Evolutionary conservation across 2,329 filamentous ascomycete species (phyloP), one percentile per base, ranked within the genome.

Genomic region (Diaporthe ilicicola): DNA sequence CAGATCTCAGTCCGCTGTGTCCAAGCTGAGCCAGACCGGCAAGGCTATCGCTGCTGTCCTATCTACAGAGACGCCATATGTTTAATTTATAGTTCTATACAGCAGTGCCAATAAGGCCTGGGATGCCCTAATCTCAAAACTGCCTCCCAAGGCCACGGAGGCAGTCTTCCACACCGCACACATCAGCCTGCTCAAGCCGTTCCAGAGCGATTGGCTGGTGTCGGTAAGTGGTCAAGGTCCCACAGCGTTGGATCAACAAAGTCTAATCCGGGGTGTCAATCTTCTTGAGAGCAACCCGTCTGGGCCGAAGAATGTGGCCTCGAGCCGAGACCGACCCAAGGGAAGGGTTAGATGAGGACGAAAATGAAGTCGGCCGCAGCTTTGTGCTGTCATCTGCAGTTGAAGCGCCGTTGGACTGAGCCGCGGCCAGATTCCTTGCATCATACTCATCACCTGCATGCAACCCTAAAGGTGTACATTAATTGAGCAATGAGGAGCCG

Each of bases 401-500:
- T 46, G 39, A 19, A 24, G 56, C 56, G 34, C 56, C 39, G 37
- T 61, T 61, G 56, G 17, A 24, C 44, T 61, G 56, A 55, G 37
- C 64, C 32, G 65, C 29, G 65, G 65, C 39, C 29, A 55, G 46
- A 10, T 24, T 22, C 54, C 53, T 54, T 66, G 62, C 62, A 27
- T 51, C 62, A 59, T 68, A 51, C 42, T 62, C 42, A 48, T 50
- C 65, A 68, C 53, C 66, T 59, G 66, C 66, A 59, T 68, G 66
- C 54, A 51, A 50, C 50, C 29, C 66, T 42, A 13, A 24, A 39
- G 44, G 55, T 27, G 53, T 22, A 34, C 66, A 68, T 64, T 64
- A 50, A 64, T 64, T 64, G 59, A 68, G 53, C 66, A 68, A 68
- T 59, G 66, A 68, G 53, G 53, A 59, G 42, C 34, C 53, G 66